Base-by-base conservation (phyloP, 345 rosid genomes). In the Boechera stricta region DNA sequence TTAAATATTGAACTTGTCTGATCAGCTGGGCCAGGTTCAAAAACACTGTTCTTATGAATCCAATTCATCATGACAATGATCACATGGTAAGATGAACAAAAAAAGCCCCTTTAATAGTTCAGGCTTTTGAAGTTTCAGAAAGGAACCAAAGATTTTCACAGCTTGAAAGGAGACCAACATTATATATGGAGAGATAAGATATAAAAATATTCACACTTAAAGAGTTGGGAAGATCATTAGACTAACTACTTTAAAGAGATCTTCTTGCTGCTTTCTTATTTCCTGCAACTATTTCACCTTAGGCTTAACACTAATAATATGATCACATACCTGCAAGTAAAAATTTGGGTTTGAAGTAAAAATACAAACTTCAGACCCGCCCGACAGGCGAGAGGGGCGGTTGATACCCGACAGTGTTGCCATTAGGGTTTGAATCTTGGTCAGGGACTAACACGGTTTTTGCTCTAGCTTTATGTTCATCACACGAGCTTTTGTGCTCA, bases 301-400 rank as follows among this genome's bases (percentile, higher is more conserved):
- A 52, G 67, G 57, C 69, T 78, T 67, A 73, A 73, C 12, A 78
- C 68, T 72, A 73, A 38, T 44, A 42, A 36, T 18, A 29, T 53
- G 62, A 49, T 59, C 73, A 78, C 69, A 36, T 66, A 66, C 73
- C 74, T 59, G 78, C 63, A 73, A 59, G 69, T 49, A 65, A 65
- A 72, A 72, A n/a, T 52, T 65, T 60, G 59, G 74, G 77, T 42
- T 59, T 72, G 73, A 73, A 78, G 77, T 66, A 73, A 67, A 66
- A 73, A 78, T 72, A 78, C 5, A 59, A 78, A 78, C 85, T 86
- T 72, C 81, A 91, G 75, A 90, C 94, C 85, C 88, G 83, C 61
- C 88, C 96, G 0, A 82, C 89, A 0, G 96, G 96, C 53, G 91
- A 88, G 33, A 73, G 69, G 16, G 91, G 82, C 9, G 6, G 87